Base-by-base conservation (phyloP, 441 rosid genomes). In the Caryocar brasiliense region DNA sequence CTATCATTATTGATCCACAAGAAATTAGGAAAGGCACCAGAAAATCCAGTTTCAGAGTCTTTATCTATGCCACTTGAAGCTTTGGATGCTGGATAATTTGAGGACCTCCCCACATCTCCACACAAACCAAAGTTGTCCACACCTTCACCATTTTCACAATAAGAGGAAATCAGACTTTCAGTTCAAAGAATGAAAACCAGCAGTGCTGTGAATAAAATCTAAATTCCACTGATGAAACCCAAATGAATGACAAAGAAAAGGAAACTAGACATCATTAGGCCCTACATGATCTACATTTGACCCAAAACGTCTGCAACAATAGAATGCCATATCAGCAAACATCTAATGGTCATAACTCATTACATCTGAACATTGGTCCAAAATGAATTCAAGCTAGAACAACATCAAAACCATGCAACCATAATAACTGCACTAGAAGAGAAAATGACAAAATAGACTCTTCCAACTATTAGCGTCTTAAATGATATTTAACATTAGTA, bases 1-100 rank as follows among this genome's bases (percentile, higher is more conserved):
- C 58, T 23, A 52, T 73, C 63, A 48, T 48, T 46, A 20, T 34
- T 53, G 38, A 50, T 52, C 69, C 70, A 73, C 30, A 62, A 51
- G 15, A 63, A 62, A 2, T 56, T 62, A 3, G 81, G 48, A 21
- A 57, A 48, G 29, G 53, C 41, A 20, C 63, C 40, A 15, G 62
- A 52, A 18, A 59, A 5, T 35, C 58, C 59, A 41, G 27, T 63
- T 62, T 46, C 66, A 27, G 54, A 40, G 25, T 58, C 68, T 40
- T 61, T 49, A 12, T 34, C 32, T 36, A 23, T 15, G 25, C 49
- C 57, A 54, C 49, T 53, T 18, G 47, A 26, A 14, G 40, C 40
- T n/a, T 43, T 54, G 2, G 14, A 38, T 8, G 35, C 43, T 1
- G 15, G 20, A 15, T 59, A 59, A 56, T 34, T 48, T 18, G 22